Percentiles rank a stretch among this genome's conserved stretches.
phyloP scores from a whole-genome alignment of 331 rosid genomes.

The Acacia concinna region DNA sequence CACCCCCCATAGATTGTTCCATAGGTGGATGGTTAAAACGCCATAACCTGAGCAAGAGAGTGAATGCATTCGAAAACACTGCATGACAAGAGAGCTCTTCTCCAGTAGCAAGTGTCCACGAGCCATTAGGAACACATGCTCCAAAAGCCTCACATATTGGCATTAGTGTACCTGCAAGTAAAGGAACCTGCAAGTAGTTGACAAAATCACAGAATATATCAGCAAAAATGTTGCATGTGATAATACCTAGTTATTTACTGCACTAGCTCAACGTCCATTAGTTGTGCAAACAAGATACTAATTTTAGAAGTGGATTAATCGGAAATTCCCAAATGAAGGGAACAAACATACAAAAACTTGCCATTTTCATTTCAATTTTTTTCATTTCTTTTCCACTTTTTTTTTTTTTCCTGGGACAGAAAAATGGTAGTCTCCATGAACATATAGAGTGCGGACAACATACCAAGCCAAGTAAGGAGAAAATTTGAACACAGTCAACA shows the following conservation, averaged over 20 bases:
- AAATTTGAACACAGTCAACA: constrained; percentile 72
- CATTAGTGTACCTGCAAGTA: constrained; percentile 49
- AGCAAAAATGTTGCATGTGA: constrained; percentile 20
- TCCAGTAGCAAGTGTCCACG: constrained; percentile 48
- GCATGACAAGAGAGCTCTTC: constrained; percentile 74
- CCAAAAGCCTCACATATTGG: constrained; percentile 2
- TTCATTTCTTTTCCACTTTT: not conserved
- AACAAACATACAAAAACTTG: not conserved
- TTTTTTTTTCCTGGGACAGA: not conserved
- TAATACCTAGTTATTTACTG: constrained; percentile 9
- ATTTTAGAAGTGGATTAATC: constrained; percentile 8
- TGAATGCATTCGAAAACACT: constrained; percentile 84
- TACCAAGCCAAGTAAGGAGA: constrained; percentile 96
- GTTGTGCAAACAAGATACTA: constrained; percentile 1
- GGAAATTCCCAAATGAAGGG: constrained; percentile 11
- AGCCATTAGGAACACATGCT: not conserved
- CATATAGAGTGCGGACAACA: constrained; percentile 33
- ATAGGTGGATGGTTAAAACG: constrained; percentile 72
- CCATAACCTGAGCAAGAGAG: constrained; percentile 86
- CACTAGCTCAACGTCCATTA: constrained; percentile 14
- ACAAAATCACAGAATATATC: constrained; percentile 27
- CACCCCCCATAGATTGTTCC: constrained; percentile 62
- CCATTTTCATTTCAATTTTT: not conserved
- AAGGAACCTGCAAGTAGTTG: constrained; percentile 68
- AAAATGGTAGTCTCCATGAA: constrained; percentile 2